Conservation (phyloP, 805 yeast species). For the Candida oleophila region DNA sequence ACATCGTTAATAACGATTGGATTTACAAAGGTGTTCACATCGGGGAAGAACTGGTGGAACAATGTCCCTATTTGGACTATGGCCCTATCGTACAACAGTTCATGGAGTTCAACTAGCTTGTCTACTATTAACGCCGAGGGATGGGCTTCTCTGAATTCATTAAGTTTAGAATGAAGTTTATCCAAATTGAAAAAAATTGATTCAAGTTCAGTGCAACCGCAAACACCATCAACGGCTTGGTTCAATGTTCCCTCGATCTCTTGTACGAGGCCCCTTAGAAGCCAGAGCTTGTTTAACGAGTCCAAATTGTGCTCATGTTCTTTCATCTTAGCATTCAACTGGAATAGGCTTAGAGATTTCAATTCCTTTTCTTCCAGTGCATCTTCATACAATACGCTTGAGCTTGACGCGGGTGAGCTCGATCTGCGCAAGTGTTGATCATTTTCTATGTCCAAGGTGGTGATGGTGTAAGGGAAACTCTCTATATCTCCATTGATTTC, state of each 20-base stretch:
- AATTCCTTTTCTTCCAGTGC: constrained; percentile 1
- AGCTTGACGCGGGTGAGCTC: neutral
- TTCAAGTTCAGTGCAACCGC: constrained; percentile 19
- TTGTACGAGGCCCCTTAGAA: constrained; percentile 22
- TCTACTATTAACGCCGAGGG: constrained; percentile 1
- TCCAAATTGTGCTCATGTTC: constrained; percentile 9
- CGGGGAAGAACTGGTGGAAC: constrained; percentile 1
- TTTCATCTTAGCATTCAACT: constrained; percentile 12
- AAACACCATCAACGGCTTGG: constrained; percentile 6
- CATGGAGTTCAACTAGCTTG: constrained; percentile 1
- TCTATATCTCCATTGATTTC: neutral
- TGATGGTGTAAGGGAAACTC: neutral
- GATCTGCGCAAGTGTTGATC: neutral
- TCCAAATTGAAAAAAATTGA: constrained; percentile 16
- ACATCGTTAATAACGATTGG: constrained; percentile 3
- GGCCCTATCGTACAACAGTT: neutral
- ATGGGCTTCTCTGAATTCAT: constrained; percentile 10
- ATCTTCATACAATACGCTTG: neutral
- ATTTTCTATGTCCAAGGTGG: neutral
- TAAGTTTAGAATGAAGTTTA: constrained; percentile 16
- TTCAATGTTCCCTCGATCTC: constrained; percentile 18
- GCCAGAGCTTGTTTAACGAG: constrained; percentile 25
- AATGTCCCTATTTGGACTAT: neutral
- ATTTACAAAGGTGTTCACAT: constrained; percentile 1
- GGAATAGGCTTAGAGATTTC: constrained; percentile 8